A percentile compares a stretch with the other conserved stretches of the same genome.
These are phyloP conservation scores for Lactarius sp. DNA, from an alignment of 768 basidiomycete species.

Conservation along the genomic window DNA sequence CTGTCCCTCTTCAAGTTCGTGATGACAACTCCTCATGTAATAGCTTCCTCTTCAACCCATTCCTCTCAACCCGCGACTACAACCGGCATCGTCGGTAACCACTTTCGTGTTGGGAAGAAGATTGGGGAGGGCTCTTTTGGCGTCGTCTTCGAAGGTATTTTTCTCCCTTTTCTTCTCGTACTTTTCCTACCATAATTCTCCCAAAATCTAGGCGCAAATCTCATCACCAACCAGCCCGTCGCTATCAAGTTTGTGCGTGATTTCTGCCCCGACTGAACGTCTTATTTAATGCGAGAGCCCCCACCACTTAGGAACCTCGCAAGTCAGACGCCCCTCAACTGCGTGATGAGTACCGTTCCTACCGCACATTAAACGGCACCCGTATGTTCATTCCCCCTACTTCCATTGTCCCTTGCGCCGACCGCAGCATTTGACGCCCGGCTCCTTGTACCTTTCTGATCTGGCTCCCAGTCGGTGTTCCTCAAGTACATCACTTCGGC, in stretches of 20 bases:
- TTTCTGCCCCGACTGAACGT: background rate
- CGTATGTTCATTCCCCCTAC: constrained; percentile 45
- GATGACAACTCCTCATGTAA: constrained; percentile 83
- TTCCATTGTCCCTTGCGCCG: constrained; percentile 1
- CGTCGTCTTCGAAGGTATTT: constrained; percentile 90
- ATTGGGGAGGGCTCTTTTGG: constrained; percentile 99
- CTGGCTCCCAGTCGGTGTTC: constrained; percentile 71
- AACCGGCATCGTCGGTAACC: constrained; percentile 72
- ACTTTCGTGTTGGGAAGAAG: constrained; percentile 94
- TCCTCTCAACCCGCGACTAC: constrained; percentile 52
- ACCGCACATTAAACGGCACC: constrained; percentile 89
- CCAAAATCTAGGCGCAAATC: constrained; percentile 62
- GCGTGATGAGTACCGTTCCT: constrained; percentile 94
- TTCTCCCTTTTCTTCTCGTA: background rate
- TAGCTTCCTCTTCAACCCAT: constrained; percentile 67
- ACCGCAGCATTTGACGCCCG: background rate
- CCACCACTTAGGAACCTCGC: constrained; percentile 67
- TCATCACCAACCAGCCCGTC: constrained; percentile 79
- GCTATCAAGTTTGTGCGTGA: constrained; percentile 92
- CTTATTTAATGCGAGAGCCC: constrained; percentile 17
- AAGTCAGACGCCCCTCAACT: constrained; percentile 98
- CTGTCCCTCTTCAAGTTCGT: constrained; percentile 8
- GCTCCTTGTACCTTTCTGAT: background rate
- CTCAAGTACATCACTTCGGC: constrained; percentile 98
- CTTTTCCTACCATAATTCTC: background rate